phyloP scores from a whole-genome alignment of 1,284 basidiomycete species.

The Athelia psychrophila region DNA sequence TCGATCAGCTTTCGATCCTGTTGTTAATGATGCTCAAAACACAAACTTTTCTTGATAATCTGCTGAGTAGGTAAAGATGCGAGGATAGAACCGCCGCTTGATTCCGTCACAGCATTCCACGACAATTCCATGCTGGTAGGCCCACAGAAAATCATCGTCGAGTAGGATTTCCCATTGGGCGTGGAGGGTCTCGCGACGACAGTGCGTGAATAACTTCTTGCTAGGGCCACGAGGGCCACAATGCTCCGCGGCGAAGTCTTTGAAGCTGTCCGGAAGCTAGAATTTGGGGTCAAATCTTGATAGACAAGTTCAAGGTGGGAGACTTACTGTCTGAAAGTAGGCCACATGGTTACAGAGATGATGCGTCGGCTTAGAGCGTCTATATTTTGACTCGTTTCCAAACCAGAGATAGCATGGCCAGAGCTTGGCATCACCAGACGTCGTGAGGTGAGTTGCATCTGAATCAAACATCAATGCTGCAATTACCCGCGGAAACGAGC shows the following conservation, averaged over 20 bases:
- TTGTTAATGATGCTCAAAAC: background rate
- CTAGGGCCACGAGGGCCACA: slow-evolving; percentile 1
- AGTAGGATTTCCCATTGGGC: slow-evolving; percentile 20
- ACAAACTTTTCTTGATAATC: slow-evolving; percentile 24
- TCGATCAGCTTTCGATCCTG: background rate
- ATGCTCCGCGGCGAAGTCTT: slow-evolving; percentile 3
- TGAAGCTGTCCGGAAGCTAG: slow-evolving; percentile 14
- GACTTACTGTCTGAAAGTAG: slow-evolving; percentile 12
- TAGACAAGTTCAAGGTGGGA: background rate
- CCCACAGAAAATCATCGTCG: slow-evolving; percentile 23
- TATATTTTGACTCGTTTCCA: slow-evolving; percentile 26
- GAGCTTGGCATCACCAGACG: slow-evolving; percentile 24
- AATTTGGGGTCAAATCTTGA: background rate
- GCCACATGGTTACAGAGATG: slow-evolving; percentile 19
- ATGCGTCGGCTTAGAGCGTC: slow-evolving; percentile 12
- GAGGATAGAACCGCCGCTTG: slow-evolving; percentile 18
- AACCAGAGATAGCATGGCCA: slow-evolving; percentile 30
- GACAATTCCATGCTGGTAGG: slow-evolving; percentile 26
- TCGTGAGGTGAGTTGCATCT: slow-evolving; percentile 23
- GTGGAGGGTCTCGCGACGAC: slow-evolving; percentile 26
- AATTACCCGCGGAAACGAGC: slow-evolving; percentile 16
- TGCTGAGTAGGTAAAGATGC: slow-evolving; percentile 29
- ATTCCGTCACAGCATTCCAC: slow-evolving; percentile 23
- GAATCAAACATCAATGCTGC: slow-evolving; percentile 19
- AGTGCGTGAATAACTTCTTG: slow-evolving; percentile 18